Conservation (phyloP, 768 basidiomycete genomes). For the Fistulinella prunicolor region DNA sequence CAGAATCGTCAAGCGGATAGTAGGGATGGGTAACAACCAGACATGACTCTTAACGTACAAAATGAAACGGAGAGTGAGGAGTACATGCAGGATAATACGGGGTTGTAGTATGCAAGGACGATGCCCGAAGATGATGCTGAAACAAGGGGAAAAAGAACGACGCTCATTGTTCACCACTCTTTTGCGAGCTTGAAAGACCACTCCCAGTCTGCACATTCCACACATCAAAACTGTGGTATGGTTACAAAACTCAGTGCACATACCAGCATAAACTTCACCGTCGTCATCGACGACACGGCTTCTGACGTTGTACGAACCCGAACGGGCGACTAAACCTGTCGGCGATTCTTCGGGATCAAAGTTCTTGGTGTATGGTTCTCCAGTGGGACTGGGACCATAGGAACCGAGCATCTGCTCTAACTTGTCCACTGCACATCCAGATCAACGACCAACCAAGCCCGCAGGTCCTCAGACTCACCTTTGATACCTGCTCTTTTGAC, state of each 20-base stretch:
- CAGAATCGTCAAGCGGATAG: too few relatives aligned
- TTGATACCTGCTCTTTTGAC: constrained; percentile 77
- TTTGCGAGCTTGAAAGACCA: constrained; percentile 92
- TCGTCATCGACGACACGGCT: constrained; percentile 91
- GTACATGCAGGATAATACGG: constrained; percentile 29
- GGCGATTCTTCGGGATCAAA: constrained; percentile 72
- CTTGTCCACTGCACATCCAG: constrained; percentile 68
- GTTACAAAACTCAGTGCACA: constrained; percentile 21
- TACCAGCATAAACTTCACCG: constrained; percentile 73
- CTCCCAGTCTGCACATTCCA: constrained; percentile 29
- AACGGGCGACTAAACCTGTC: constrained; percentile 81
- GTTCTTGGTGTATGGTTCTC: constrained; percentile 67
- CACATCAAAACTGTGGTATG: constrained; percentile 8
- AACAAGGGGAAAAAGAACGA: constrained; percentile 11
- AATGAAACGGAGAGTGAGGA: constrained; percentile 5
- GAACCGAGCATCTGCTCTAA: constrained; percentile 94
- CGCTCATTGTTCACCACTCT: constrained; percentile 64
- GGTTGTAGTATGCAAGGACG: constrained; percentile 28
- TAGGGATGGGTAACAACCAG: constrained; percentile 9
- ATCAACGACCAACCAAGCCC: background rate
- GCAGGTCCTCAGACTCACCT: constrained; percentile 51
- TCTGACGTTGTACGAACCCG: constrained; percentile 71
- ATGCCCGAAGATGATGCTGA: constrained; percentile 27
- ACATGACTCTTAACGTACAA: constrained; percentile 19
- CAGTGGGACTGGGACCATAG: constrained; percentile 71